Evolutionary conservation across 163 green algal species (phyloP).

Genomic region (Prototheca stagnorum): DNA sequence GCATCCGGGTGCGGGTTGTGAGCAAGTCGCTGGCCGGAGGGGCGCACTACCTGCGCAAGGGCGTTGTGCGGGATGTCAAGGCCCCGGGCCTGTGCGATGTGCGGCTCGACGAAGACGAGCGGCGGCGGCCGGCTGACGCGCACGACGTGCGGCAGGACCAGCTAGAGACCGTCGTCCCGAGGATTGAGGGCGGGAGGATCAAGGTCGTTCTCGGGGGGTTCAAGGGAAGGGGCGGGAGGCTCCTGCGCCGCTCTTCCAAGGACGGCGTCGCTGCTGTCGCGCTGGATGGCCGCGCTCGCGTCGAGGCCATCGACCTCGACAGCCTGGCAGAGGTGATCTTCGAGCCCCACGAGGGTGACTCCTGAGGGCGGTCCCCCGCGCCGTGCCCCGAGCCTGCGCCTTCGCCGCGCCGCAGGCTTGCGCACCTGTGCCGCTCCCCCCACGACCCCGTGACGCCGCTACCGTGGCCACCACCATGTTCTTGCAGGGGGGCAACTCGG

Average conservation of each 20-base stretch:
- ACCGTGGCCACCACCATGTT: no score
- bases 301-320: not conserved
- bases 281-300: not conserved
- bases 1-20: slow-evolving; percentile 36
- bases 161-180: slow-evolving; percentile 84
- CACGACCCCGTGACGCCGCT: no score
- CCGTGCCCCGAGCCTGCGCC: no score
- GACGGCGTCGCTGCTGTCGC: not conserved
- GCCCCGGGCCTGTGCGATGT: slow-evolving; percentile 56
- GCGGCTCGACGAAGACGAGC: slow-evolving; percentile 37
- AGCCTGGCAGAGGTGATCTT: not conserved
- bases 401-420: no score
- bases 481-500: no score
- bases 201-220: slow-evolving; percentile 36
- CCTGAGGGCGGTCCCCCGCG: slow-evolving; percentile 6
- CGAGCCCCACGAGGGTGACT: not conserved
- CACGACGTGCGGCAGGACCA: slow-evolving; percentile 39
- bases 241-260: slow-evolving; percentile 24
- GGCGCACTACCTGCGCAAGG: slow-evolving; percentile 85
- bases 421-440: no score
- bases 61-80: slow-evolving; percentile 63
- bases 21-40: slow-evolving; percentile 52
- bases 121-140: no score
- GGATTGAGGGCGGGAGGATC: slow-evolving; percentile 34
- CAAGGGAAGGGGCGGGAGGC: slow-evolving; percentile 23